phyloP scores from a whole-genome alignment of 352 stramenopile species.

The Phytophthora nicotianae region DNA sequence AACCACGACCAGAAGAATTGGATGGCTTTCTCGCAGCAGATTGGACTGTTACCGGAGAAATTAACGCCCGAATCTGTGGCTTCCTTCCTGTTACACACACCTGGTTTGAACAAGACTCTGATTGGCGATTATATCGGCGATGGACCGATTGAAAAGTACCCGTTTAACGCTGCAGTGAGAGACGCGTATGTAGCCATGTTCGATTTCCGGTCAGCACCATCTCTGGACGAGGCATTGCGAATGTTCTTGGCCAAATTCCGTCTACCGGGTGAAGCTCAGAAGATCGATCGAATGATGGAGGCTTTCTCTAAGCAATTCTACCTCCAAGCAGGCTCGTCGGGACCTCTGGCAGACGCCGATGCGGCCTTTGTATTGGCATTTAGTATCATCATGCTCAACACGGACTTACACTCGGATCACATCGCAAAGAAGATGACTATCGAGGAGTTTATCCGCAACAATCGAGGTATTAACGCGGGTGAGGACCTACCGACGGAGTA shows the following conservation, averaged over 20 bases:
- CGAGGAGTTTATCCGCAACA: constrained; percentile 89
- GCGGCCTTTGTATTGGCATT: constrained; percentile 97
- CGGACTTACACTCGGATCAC: constrained; percentile 96
- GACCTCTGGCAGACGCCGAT: constrained; percentile 85
- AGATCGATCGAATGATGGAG: constrained; percentile 98
- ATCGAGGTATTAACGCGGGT: constrained; percentile 84
- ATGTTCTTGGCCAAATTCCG: constrained; percentile 95
- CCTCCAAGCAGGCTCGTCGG: constrained; percentile 61
- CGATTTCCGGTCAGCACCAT: constrained; percentile 89
- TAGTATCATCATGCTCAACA: constrained; percentile 99
- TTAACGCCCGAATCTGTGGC: constrained; percentile 90
- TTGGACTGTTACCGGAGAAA: constrained; percentile 83
- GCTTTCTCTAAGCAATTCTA: constrained; percentile 95
- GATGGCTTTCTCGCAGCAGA: constrained; percentile 89
- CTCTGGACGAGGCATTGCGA: constrained; percentile 92
- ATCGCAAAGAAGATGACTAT: constrained; percentile 90
- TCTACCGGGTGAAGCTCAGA: constrained; percentile 97
- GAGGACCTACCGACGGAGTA: constrained; percentile 79
- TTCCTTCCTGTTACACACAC: constrained; percentile 93
- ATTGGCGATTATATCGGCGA: constrained; percentile 98
- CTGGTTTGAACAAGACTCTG: constrained; percentile 92
- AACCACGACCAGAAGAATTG: constrained; percentile 94
- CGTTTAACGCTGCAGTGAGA: constrained; percentile 92
- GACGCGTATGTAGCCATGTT: constrained; percentile 93
- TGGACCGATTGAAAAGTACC: constrained; percentile 94